Evolutionary conservation across 1,284 basidiomycete genomes (phyloP), one percentile per base, ranked within the genome.

Genomic region (Erythrobasidium hasegawianum): DNA sequence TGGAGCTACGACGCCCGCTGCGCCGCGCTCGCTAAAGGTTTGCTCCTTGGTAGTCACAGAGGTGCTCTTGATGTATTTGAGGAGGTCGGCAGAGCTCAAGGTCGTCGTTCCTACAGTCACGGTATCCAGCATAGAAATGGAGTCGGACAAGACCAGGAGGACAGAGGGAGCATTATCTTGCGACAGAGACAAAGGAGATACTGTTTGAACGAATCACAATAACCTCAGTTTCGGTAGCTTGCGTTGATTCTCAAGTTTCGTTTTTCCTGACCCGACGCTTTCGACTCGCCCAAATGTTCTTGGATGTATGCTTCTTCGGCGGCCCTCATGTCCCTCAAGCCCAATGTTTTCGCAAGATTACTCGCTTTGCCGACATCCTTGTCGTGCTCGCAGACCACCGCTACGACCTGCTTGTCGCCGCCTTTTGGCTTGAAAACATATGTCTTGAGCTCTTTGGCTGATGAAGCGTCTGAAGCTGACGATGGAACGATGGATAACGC

Each of bases 141-240:
- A 84, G 45, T 85, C 76, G 75, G 95, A 91, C 71, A 95, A 80
- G 64, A 93, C 82, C 47, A 88, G 85, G 69, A 85, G 79, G 59
- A 71, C 68, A 22, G 68, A 65, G 40, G 69, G 8, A n/a, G 69
- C 71, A 68, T 73, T 71, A 10, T 70, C 57, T 20, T 71, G 47
- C 22, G 69, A 68, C 22, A 74, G 45, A 20, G 71, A 71, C n/a
- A 72, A 67, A 20, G 70, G 71, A 18, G 74, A 74, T 50, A 72
- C 74, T 75, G 68, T 18, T 1, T 13, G 4, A 33, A 33, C 33
- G n/a, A n/a, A n/a, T n/a, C n/a, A n/a, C n/a, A n/a, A n/a, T n/a
- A n/a, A n/a, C n/a, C n/a, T n/a, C n/a, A n/a, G n/a, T n/a, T n/a
- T n/a, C n/a, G n/a, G n/a, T n/a, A n/a, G 33, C 11, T 33, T 33